A percentile compares a stretch with the other conserved stretches of the same genome.
Conservation (phyloP, 1,139 yeast genomes). For the Lodderomyces orthopsilosis region DNA sequence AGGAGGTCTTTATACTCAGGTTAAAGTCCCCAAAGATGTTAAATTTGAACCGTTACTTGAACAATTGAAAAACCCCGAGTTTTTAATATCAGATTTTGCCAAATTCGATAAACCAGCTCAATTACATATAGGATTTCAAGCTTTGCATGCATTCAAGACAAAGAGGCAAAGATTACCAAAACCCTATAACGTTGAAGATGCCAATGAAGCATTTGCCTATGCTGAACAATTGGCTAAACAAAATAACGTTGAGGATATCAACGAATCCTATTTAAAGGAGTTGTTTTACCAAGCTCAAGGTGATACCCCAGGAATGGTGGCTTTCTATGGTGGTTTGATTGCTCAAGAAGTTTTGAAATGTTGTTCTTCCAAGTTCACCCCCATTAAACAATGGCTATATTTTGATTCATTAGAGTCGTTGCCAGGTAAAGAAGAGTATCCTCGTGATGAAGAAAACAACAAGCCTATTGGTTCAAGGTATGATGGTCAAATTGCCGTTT, state of each 20-base stretch:
- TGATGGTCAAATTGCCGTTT: slow-evolving; percentile 91
- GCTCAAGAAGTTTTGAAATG: slow-evolving; percentile 98
- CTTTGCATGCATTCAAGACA: slow-evolving; percentile 69
- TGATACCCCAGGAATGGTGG: slow-evolving; percentile 86
- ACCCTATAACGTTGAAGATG: slow-evolving; percentile 75
- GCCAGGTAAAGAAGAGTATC: slow-evolving; percentile 56
- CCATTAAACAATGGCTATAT: slow-evolving; percentile 86
- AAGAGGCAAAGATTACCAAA: slow-evolving; percentile 66
- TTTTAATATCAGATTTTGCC: slow-evolving; percentile 79
- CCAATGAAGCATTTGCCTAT: slow-evolving; percentile 59
- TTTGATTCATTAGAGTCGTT: slow-evolving; percentile 92
- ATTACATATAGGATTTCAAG: slow-evolving; percentile 89
- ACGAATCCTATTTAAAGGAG: slow-evolving; percentile 66
- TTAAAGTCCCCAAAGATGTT: slow-evolving; percentile 70
- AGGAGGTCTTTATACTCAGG: slow-evolving; percentile 93
- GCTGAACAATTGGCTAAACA: slow-evolving; percentile 60
- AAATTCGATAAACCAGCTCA: slow-evolving; percentile 91
- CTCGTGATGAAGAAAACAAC: slow-evolving; percentile 69
- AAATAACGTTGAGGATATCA: slow-evolving; percentile 61
- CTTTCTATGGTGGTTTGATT: slow-evolving; percentile 88
- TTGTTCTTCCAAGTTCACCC: slow-evolving; percentile 89
- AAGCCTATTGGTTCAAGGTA: slow-evolving; percentile 79
- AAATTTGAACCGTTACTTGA: slow-evolving; percentile 61
- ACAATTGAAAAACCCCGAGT: slow-evolving; percentile 78
- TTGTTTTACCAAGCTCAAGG: slow-evolving; percentile 86